phyloP scores from a whole-genome alignment of 2,329 filamentous ascomycete species.

The Cladosporium sp. region DNA sequence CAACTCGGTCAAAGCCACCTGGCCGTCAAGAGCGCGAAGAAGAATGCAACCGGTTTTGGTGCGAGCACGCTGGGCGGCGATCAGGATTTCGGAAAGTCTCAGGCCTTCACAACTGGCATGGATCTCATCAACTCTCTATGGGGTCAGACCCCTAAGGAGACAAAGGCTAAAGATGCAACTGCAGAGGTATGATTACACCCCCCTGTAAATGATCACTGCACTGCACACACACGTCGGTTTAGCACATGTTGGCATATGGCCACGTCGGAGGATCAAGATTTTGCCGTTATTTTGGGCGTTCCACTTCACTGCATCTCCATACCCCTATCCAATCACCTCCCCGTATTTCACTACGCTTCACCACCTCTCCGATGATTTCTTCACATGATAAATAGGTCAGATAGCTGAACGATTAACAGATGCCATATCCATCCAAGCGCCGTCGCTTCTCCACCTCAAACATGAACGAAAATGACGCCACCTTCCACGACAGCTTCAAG shows the following conservation, averaged over 20 bases:
- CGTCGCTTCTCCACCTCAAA: conserved; percentile 52
- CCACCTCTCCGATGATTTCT: not conserved
- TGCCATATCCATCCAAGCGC: conserved; percentile 33
- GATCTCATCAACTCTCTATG: conserved; percentile 96
- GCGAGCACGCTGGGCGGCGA: conserved; percentile 21
- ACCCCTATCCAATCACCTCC: not conserved
- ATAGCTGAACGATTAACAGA: conserved; percentile 38
- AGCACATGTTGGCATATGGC: conserved; percentile 14
- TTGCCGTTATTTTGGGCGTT: conserved; percentile 24
- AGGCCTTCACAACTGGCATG: conserved; percentile 82
- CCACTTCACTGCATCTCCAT: conserved; percentile 17
- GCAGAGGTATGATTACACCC: conserved; percentile 77
- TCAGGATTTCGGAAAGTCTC: conserved; percentile 36
- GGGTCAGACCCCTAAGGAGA: conserved; percentile 63
- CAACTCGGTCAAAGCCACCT: conserved; percentile 36
- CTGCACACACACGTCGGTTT: not conserved
- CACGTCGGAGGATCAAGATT: conserved; percentile 25
- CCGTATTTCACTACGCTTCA: conserved; percentile 5
- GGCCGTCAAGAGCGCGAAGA: conserved; percentile 36
- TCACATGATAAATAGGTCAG: conserved; percentile 15
- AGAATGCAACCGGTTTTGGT: conserved; percentile 24
- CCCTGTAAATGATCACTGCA: conserved; percentile 2
- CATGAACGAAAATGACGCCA: conserved; percentile 63
- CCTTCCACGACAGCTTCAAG: conserved; percentile 72
- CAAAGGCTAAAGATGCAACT: conserved; percentile 50